Conservation (phyloP, 1,284 basidiomycete genomes). For the Cryptococcus amylolentus region DNA sequence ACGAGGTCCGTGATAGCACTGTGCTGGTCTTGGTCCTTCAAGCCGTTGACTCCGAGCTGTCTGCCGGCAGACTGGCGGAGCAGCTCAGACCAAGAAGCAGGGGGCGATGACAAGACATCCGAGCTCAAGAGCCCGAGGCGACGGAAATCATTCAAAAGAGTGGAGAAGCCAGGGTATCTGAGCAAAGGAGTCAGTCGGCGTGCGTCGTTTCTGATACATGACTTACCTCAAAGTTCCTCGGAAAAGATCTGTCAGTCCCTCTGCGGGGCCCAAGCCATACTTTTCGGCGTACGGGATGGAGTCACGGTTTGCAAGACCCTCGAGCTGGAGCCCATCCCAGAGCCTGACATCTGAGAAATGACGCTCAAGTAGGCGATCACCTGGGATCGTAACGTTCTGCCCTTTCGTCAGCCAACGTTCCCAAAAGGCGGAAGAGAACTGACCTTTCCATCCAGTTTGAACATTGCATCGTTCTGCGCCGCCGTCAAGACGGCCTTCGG, state of each 20-base stretch:
- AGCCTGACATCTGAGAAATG: slow-evolving; percentile 66
- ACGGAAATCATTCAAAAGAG: slow-evolving; percentile 71
- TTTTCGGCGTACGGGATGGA: slow-evolving; percentile 71
- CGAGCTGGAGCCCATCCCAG: slow-evolving; percentile 66
- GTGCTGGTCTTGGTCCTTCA: slow-evolving; percentile 2
- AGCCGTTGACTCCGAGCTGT: slow-evolving; percentile 7
- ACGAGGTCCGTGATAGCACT: slow-evolving; percentile 52
- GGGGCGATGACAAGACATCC: slow-evolving; percentile 26
- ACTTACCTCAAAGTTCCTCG: slow-evolving; percentile 76
- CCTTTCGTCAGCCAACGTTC: neutral
- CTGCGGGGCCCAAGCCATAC: slow-evolving; percentile 62
- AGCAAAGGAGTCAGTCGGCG: neutral
- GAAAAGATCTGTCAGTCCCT: slow-evolving; percentile 64
- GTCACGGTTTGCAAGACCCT: slow-evolving; percentile 86
- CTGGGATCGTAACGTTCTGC: slow-evolving; percentile 58
- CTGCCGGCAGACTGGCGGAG: slow-evolving; percentile 31
- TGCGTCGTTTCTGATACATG: neutral
- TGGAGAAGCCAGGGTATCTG: slow-evolving; percentile 82
- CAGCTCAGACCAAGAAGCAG: slow-evolving; percentile 25
- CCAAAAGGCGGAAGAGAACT: slow-evolving; percentile 13
- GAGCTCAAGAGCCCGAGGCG: slow-evolving; percentile 67
- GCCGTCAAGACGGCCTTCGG: slow-evolving; percentile 83
- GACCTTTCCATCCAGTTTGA: slow-evolving; percentile 62
- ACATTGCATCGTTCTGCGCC: slow-evolving; percentile 71
- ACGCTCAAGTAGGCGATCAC: slow-evolving; percentile 57